Conservation (phyloP, 176 grass and related monocot species). For the Eleusine indica region DNA sequence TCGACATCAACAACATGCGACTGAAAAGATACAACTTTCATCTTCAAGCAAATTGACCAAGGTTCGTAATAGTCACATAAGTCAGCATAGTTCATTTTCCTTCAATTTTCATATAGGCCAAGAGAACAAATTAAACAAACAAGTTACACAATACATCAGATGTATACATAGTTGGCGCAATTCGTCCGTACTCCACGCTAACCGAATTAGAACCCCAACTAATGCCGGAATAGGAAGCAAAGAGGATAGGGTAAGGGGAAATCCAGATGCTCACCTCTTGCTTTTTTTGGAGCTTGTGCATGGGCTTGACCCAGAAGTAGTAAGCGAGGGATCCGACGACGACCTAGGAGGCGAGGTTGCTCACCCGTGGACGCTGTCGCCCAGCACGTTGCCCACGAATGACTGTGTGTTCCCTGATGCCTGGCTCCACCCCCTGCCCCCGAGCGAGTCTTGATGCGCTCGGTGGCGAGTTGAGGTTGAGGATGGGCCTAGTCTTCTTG, state of each 20-base stretch:
- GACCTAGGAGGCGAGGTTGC: constrained; percentile 83
- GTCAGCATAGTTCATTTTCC: too few relatives aligned
- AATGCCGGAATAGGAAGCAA: neutral
- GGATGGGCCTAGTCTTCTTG: too few relatives aligned
- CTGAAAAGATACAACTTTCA: too few relatives aligned
- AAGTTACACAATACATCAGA: too few relatives aligned
- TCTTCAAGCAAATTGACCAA: too few relatives aligned
- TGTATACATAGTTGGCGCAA: neutral
- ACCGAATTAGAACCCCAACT: neutral
- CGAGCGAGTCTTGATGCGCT: too few relatives aligned
- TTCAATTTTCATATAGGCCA: too few relatives aligned
- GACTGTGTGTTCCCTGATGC: constrained; percentile 67
- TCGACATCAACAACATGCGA: too few relatives aligned
- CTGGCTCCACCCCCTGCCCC: constrained; percentile 48
- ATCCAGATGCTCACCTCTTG: constrained; percentile 47
- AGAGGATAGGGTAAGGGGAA: neutral
- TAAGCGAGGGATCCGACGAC: constrained; percentile 93
- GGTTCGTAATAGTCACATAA: too few relatives aligned
- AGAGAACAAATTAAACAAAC: too few relatives aligned
- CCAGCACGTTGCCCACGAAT: constrained; percentile 83
- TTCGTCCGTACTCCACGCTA: neutral
- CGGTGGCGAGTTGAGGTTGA: too few relatives aligned
- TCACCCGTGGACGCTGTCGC: constrained; percentile 69
- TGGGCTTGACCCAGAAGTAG: constrained; percentile 93
- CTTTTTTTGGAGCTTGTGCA: constrained; percentile 71